Conservation (phyloP, 345 rosid species). For the Sisymbrium irio region DNA sequence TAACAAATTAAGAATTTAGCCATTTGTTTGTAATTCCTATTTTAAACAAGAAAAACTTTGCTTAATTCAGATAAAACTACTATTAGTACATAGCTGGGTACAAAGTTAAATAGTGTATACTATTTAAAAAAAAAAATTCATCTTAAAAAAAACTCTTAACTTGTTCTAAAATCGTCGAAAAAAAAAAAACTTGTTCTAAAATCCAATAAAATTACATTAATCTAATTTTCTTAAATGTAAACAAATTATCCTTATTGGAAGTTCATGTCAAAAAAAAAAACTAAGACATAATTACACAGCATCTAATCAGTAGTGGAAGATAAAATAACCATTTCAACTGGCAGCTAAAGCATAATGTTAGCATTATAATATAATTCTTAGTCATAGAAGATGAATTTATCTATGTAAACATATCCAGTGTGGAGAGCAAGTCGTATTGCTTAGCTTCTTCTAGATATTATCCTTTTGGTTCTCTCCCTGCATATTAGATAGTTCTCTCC, state of each 20-base stretch:
- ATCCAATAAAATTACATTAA: neutral
- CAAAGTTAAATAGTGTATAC: neutral
- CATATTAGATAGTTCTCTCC: neutral
- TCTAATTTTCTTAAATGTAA: neutral
- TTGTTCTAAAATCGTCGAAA: too few species aligned
- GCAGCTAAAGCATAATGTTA: neutral
- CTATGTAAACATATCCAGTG: neutral
- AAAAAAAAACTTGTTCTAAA: too few species aligned
- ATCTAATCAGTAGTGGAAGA: neutral
- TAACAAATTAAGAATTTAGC: neutral
- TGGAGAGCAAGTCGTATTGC: constrained; percentile 5
- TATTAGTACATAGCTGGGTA: neutral
- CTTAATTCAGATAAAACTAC: neutral
- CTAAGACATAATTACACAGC: neutral
- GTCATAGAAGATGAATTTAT: neutral
- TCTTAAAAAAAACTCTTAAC: neutral
- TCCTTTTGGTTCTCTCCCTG: neutral
- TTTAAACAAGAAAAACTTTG: neutral
- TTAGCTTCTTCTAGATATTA: neutral
- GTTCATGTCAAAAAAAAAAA: neutral
- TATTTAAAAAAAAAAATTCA: neutral
- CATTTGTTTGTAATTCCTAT: neutral
- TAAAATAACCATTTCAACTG: constrained; percentile 6
- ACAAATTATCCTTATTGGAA: neutral
- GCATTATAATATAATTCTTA: neutral